Conservation (phyloP, 257 asterid species). For the Fraxinus americana region DNA sequence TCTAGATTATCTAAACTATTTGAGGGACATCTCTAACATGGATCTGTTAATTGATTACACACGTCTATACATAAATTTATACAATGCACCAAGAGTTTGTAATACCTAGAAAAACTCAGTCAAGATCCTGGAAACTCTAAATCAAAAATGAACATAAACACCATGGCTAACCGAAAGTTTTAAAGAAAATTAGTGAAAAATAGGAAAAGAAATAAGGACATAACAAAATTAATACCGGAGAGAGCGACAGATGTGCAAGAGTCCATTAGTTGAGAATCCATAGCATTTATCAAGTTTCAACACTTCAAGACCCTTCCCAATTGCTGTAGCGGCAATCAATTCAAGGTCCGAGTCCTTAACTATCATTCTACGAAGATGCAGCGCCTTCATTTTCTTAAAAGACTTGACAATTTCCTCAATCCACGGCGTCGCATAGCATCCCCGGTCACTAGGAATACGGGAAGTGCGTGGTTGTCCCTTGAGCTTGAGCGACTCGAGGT, state of each 20-base stretch:
- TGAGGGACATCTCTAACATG: no score
- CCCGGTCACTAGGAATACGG: constrained; percentile 82
- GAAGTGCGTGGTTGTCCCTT: constrained; percentile 94
- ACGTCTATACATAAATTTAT: no score
- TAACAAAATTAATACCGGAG: constrained; percentile 48
- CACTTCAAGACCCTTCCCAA: constrained; percentile 47
- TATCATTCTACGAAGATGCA: constrained; percentile 86
- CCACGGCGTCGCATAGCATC: constrained; percentile 78
- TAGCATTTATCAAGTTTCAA: constrained; percentile 84
- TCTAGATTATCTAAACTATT: no score
- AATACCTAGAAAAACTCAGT: neutral
- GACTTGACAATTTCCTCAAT: constrained; percentile 51
- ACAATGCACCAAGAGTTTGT: neutral
- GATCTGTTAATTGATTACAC: neutral
- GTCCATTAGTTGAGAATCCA: constrained; percentile 78
- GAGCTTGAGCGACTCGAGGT: constrained; percentile 71
- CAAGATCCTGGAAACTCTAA: neutral
- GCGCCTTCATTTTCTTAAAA: constrained; percentile 47
- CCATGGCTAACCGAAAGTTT: neutral
- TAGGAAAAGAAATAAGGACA: neutral
- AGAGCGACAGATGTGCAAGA: constrained; percentile 46
- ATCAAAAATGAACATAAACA: neutral
- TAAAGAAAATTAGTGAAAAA: neutral
- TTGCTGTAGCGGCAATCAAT: constrained; percentile 36
- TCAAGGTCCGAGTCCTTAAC: constrained; percentile 73